Evolutionary conservation across 306 rosid genomes (phyloP), one percentile per base, ranked within the genome.

Genomic region (Begonia peltatifolia): DNA sequence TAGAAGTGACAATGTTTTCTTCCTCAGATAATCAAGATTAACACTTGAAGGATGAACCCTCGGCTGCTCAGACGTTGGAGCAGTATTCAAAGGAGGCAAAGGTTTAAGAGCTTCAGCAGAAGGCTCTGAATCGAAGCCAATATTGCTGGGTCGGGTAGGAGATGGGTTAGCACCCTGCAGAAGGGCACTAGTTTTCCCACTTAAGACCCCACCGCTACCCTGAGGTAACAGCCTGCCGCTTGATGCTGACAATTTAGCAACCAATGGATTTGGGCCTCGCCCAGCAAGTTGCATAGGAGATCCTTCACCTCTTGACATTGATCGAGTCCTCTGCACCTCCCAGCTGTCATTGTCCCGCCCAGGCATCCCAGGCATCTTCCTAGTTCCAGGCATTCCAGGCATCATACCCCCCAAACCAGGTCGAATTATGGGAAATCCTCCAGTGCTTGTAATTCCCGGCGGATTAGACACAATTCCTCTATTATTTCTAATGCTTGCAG

Each of bases 371-470:
- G 95, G 94, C 94, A 86, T 83, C 77, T 77, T 90, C 72, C 94
- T 86, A 25, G 79, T 57, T 65, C 99, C 99, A 0, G 96, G 96
- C 94, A 86, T 79, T 59, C 99, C 99, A 16, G 99, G 99, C 95
- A 90, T 90, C 90, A 86, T 70, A 22, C 96, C 96, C 2, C 99
- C 99, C 6, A 74, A 72, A 59, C 96, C 99, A 60, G 87, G 79
- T 54, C 94, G 79, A 18, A 69, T 66, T 50, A 81, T 75, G 12
- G 93, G 84, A 47, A 69, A 87, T 42, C 88, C 94, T 10, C 83
- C 93, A 1, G 82, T 72, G 63, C 67, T 63, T 5, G 81, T 58
- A 60, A 57, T 86, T 46, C 94, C 99, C 66, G 75, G 83, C 63
- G 46, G 64, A 23, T 79, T 81, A 44, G 96, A 68, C 59, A 53